Evolutionary conservation across 495 filamentous ascomycete species (phyloP).

Genomic region (Thermochaetoides thermophila): DNA sequence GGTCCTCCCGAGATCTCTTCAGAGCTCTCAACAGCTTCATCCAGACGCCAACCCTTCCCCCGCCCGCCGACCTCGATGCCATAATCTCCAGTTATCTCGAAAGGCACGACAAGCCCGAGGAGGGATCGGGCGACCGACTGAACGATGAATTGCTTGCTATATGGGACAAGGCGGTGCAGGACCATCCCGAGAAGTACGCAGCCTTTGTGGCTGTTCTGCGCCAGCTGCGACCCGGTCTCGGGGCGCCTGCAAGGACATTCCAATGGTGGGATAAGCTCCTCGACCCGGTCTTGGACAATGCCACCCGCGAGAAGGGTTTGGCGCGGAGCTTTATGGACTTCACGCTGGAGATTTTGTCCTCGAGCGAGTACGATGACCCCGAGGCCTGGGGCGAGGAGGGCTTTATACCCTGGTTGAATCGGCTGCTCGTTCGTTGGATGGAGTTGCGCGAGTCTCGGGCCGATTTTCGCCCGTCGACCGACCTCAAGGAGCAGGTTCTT

Average conservation of each 20-base stretch:
- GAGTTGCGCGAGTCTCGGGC: conserved; percentile 34
- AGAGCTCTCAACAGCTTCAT: conserved; percentile 43
- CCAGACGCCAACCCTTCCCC: conserved; percentile 35
- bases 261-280: conserved; percentile 56
- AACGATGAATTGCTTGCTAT: conserved; percentile 51
- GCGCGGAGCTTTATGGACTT: conserved; percentile 41
- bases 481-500: conserved; percentile 39
- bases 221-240: conserved; percentile 42
- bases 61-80: conserved; percentile 44
- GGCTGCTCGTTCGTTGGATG: conserved; percentile 46
- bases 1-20: conserved; percentile 42
- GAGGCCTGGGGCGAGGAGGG: conserved; percentile 22
- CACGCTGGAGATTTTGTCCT: conserved; percentile 38
- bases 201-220: conserved; percentile 47
- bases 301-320: conserved; percentile 42
- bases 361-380: conserved; percentile 42
- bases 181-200: conserved; percentile 37
- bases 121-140: conserved; percentile 42
- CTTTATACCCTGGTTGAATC: conserved; percentile 32
- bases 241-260: conserved; percentile 34
- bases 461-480: conserved; percentile 26
- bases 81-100: conserved; percentile 47
- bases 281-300: conserved; percentile 38
- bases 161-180: conserved; percentile 40
- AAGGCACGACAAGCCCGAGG: conserved; percentile 41